phyloP scores from a whole-genome alignment of 148 eudicot genomes.

The Silene uniflora region DNA sequence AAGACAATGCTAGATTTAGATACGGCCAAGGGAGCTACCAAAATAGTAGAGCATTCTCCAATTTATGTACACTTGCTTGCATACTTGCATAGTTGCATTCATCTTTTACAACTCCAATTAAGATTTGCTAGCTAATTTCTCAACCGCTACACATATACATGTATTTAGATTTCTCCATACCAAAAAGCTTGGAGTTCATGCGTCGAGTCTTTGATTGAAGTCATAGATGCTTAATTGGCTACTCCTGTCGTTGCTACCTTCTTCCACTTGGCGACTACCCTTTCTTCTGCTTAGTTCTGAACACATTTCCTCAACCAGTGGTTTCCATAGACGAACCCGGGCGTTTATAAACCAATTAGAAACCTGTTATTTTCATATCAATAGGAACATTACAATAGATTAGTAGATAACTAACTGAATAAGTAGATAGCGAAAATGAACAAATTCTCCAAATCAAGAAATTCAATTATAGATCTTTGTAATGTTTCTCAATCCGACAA shows the following conservation, averaged over 20 bases:
- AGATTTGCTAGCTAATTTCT: neutral
- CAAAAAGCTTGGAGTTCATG: constrained; percentile 14
- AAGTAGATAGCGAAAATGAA: no score
- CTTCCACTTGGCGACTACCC: constrained; percentile 28
- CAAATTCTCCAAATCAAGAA: neutral
- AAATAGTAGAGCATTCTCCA: constrained; percentile 17
- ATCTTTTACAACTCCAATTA: constrained; percentile 13
- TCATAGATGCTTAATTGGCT: constrained; percentile 33
- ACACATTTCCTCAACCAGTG: constrained; percentile 91
- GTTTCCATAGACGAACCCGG: constrained; percentile 94
- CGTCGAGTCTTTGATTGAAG: constrained; percentile 28
- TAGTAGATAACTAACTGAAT: neutral
- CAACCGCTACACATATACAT: neutral
- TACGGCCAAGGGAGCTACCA: constrained; percentile 11
- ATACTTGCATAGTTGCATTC: no score
- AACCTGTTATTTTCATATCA: constrained; percentile 41
- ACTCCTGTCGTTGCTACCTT: constrained; percentile 30
- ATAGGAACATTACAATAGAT: neutral
- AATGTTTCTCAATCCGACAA: no score
- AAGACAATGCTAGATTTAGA: neutral
- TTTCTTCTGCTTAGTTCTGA: constrained; percentile 63
- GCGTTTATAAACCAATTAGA: constrained; percentile 98
- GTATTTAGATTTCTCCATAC: constrained; percentile 2
- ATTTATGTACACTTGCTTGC: constrained; percentile 31
- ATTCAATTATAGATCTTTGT: no score